phyloP scores from a whole-genome alignment of 345 rosid genomes.

The Erucastrum elatum region DNA sequence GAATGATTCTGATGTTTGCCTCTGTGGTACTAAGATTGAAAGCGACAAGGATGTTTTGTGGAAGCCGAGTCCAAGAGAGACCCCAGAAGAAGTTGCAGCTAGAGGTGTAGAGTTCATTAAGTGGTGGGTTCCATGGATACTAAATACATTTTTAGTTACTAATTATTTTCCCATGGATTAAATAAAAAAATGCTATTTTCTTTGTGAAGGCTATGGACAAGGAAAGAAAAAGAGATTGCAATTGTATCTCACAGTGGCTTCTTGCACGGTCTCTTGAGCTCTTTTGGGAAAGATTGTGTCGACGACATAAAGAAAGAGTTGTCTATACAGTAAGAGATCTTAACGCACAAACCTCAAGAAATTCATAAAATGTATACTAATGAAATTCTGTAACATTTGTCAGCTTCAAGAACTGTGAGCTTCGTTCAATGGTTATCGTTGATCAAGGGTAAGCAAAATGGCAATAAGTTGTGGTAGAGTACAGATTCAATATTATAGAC shows the following conservation, averaged over 20 bases:
- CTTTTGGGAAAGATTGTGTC: constrained; percentile 58
- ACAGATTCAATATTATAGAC: not conserved
- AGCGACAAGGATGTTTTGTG: constrained; percentile 59
- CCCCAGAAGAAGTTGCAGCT: constrained; percentile 62
- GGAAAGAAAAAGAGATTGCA: constrained; percentile 81
- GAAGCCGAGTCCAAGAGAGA: constrained; percentile 65
- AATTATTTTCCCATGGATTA: not conserved
- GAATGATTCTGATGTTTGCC: not conserved
- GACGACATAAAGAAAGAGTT: constrained; percentile 55
- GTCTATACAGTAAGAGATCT: constrained; percentile 57
- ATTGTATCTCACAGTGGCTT: constrained; percentile 78
- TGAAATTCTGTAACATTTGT: constrained; percentile 6
- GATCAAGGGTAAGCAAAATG: constrained; percentile 56
- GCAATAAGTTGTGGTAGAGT: not conserved
- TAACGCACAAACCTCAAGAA: constrained; percentile 12
- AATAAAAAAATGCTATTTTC: not conserved
- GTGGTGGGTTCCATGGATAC: constrained; percentile 45
- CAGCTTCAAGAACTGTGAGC: constrained; percentile 83
- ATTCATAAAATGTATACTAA: constrained; percentile 12
- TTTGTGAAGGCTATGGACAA: constrained; percentile 66
- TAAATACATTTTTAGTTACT: not conserved
- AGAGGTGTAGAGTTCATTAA: constrained; percentile 75
- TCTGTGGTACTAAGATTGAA: too few relatives aligned
- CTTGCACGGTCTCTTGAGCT: constrained; percentile 55
- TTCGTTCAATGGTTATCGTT: constrained; percentile 63